Evolutionary conservation across 2,329 filamentous ascomycete genomes (phyloP), one percentile per base, ranked within the genome.

Genomic region (Cladophialophora yegresii): DNA sequence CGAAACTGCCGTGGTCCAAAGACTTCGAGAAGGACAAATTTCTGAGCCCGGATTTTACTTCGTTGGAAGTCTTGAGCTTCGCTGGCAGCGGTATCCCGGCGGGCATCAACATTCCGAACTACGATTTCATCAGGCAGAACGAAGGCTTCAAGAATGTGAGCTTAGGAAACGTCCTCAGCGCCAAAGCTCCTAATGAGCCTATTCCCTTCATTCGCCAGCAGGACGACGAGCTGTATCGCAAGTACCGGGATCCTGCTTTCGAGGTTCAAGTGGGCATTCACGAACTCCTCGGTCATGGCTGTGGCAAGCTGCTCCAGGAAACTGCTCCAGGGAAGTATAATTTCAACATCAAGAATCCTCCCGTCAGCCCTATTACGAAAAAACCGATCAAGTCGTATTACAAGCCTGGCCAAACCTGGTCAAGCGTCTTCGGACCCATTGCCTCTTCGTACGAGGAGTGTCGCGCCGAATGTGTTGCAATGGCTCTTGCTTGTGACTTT

Each of bases 11-110:
- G 0, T 99, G 95, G 95, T 81, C 83, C 40, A 84, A 85, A 54
- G 90, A 91, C 0, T 99, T 98, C 70, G 95, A 99, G 75, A 98
- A 98, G 78, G 93, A 97, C 80, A 92, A 90, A 73, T 99, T 99
- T 77, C 79, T 96, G 40, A 93, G 91, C 58, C 95, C 95, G 0
- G 95, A 99, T 76, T 99, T 99, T 74, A 98, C 95, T 0, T 95
- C 90, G 9, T 83, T 98, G 1, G 95, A 99, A 76, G 92, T 97
- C 2, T 78, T 97, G 66, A 92, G 89, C 0, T 97, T 97, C 71
- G 84, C 85, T 23, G 84, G 84, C 8, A 84, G 82, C 59, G 85
- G 85, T 63, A 86, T 88, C 54, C 85, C 85, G 22, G 85, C 84
- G 13, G 85, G 84, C 28, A 84, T 85, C 72, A 85, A 84, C 62